Evolutionary conservation across 2,329 filamentous ascomycete genomes (phyloP), one percentile per base, ranked within the genome.

Genomic region (Stachybotrys echinatus): DNA sequence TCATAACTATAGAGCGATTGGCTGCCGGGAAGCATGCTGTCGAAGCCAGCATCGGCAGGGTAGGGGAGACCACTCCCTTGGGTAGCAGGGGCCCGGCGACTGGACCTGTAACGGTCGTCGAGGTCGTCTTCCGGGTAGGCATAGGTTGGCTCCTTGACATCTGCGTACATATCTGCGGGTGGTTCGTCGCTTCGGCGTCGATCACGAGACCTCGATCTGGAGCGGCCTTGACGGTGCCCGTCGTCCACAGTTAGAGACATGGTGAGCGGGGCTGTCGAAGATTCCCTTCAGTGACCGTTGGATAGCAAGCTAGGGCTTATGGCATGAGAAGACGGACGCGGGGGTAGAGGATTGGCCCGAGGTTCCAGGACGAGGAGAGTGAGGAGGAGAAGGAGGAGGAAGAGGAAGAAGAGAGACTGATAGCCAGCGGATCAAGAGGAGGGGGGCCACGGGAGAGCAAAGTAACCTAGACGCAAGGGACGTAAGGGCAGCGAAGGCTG

Each of bases 181-280:
- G 57, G 51, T 12, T 66, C 61, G 34, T 65, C 62, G 45, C 54
- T 61, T n/a, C 62, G 54, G 43, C 66, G 66, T 23, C 62, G 60
- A 50, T 66, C 65, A 52, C 66, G 62, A 66, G 73, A 60, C 63
- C 69, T 44, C 67, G 78, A 81, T 48, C 72, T 70, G 47, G 76
- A 75, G 48, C 76, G 75, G 45, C 67, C 72, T 48, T 73, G 72
- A 43, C 70, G 70, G 45, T 66, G 64, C 51, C 62, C 62, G 50
- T 74, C 72, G 51, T 75, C 74, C 48, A 78, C 72, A 49, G 71
- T 68, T 42, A 80, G 68, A 57, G 79, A 80, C 78, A 81, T 82
- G 58, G 51, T 58, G 48, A 49, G 12, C 31, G 42, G 22, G 19
- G 49, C 14, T 34, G 27, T 42, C 38, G 23, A n/a, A n/a, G n/a